Percentiles rank a stretch among this genome's conserved stretches.
These are phyloP conservation scores for Clarkia xantiana DNA, from an alignment of 345 rosid species.

Conservation along the genomic window DNA sequence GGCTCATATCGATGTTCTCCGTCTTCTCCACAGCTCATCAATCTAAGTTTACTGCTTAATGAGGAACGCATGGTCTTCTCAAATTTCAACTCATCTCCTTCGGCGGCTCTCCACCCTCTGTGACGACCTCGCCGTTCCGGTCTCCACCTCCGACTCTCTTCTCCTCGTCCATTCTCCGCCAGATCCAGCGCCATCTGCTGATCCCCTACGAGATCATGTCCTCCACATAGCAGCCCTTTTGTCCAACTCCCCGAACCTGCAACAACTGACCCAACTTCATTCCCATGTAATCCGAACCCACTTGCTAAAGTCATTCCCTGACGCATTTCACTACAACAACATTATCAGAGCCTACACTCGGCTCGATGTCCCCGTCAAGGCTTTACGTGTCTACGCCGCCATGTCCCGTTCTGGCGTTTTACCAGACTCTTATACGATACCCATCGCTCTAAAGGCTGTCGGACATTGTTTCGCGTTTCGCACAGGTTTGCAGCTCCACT, in stretches of 20 bases:
- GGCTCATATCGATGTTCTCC: no score
- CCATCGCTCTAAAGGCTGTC: constrained; percentile 46
- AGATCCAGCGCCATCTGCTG: no score
- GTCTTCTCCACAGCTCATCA: no score
- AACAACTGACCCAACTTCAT: constrained; percentile 31
- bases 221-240: constrained; percentile 23
- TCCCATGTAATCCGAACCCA: constrained; percentile 36
- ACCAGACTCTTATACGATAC: constrained; percentile 67
- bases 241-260: constrained; percentile 28
- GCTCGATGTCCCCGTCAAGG: constrained; percentile 35
- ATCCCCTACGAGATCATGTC: not conserved
- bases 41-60: no score
- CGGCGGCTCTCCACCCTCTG: no score
- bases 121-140: no score
- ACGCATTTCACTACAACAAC: constrained; percentile 55
- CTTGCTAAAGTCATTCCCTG: constrained; percentile 21
- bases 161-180: no score
- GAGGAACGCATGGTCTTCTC: no score
- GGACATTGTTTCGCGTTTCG: constrained; percentile 22
- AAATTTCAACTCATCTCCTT: no score
- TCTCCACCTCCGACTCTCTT: no score
- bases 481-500: constrained; percentile 50
- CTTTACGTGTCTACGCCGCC: constrained; percentile 24
- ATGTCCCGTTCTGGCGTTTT: constrained; percentile 43
- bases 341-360: constrained; percentile 55